Percentiles rank a stretch among this genome's conserved stretches.
phyloP scores from a whole-genome alignment of 2,329 filamentous ascomycete genomes.

The Curvularia eragrostidis region DNA sequence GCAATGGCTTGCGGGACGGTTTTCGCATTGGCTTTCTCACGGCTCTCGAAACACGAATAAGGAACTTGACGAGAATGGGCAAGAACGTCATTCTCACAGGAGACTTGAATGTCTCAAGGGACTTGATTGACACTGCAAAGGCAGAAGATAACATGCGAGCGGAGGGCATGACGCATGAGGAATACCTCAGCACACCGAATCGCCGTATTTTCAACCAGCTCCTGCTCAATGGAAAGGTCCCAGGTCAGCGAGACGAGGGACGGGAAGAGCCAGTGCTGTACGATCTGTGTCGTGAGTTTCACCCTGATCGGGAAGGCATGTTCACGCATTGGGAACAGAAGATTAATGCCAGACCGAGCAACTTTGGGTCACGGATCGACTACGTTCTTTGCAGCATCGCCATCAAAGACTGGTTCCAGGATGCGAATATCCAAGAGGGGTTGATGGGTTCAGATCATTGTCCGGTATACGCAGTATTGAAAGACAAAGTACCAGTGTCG shows the following conservation, averaged over 20 bases:
- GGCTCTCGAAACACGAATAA: constrained; percentile 80
- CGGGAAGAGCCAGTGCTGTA: constrained; percentile 75
- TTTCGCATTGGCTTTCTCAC: constrained; percentile 83
- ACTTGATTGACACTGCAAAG: constrained; percentile 77
- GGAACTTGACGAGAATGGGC: constrained; percentile 79
- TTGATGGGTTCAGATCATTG: constrained; percentile 96
- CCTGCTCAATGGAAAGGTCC: constrained; percentile 73
- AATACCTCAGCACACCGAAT: constrained; percentile 75
- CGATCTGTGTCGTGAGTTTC: constrained; percentile 83
- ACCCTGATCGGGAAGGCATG: constrained; percentile 84
- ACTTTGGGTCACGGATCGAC: constrained; percentile 91
- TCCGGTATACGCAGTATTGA: constrained; percentile 81
- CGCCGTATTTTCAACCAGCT: constrained; percentile 85
- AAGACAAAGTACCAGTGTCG: constrained; percentile 63
- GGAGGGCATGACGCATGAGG: constrained; percentile 69
- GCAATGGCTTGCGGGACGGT: constrained; percentile 81
- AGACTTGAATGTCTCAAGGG: constrained; percentile 80
- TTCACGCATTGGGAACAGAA: constrained; percentile 97
- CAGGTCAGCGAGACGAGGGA: constrained; percentile 70
- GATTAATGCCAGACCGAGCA: constrained; percentile 93
- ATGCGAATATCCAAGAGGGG: constrained; percentile 89
- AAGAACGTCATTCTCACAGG: constrained; percentile 87
- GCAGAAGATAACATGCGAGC: constrained; percentile 75
- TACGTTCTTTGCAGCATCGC: constrained; percentile 84
- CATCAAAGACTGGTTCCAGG: constrained; percentile 80